Conservation (phyloP, 352 stramenopile genomes). For the Discostella stelligera region DNA sequence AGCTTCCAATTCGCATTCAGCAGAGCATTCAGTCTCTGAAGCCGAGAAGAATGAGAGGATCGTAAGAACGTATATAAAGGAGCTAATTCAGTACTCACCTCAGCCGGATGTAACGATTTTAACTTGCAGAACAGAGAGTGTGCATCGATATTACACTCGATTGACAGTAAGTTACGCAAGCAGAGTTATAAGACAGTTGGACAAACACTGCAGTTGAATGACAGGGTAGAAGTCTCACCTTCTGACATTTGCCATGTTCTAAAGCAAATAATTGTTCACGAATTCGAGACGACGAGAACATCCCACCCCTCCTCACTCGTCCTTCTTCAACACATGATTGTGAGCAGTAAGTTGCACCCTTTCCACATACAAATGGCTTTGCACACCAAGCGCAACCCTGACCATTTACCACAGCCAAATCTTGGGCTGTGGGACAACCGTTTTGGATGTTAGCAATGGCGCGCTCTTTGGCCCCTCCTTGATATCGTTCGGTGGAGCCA, state of each 20-base stretch:
- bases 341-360: slow-evolving; percentile 55
- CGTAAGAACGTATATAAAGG: not conserved
- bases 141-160: slow-evolving; percentile 61
- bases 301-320: slow-evolving; percentile 56
- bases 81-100: slow-evolving; percentile 26
- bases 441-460: slow-evolving; percentile 49
- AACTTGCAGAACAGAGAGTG: slow-evolving; percentile 68
- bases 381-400: slow-evolving; percentile 63
- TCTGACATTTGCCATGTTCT: slow-evolving; percentile 53
- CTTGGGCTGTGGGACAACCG: slow-evolving; percentile 40
- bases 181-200: no score
- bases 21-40: slow-evolving; percentile 59
- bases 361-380: slow-evolving; percentile 22
- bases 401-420: slow-evolving; percentile 53
- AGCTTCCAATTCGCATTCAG: slow-evolving; percentile 75
- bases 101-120: slow-evolving; percentile 60
- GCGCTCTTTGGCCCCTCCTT: slow-evolving; percentile 62
- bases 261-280: slow-evolving; percentile 63
- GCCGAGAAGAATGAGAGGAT: not conserved
- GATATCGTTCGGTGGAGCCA: slow-evolving; percentile 58
- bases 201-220: no score
- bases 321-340: slow-evolving; percentile 64
- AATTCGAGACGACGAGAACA: slow-evolving; percentile 57
- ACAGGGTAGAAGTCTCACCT: not conserved
- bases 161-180: not conserved